phyloP scores from a whole-genome alignment of 148 eudicot genomes.

The Hydrangea macrophylla region DNA sequence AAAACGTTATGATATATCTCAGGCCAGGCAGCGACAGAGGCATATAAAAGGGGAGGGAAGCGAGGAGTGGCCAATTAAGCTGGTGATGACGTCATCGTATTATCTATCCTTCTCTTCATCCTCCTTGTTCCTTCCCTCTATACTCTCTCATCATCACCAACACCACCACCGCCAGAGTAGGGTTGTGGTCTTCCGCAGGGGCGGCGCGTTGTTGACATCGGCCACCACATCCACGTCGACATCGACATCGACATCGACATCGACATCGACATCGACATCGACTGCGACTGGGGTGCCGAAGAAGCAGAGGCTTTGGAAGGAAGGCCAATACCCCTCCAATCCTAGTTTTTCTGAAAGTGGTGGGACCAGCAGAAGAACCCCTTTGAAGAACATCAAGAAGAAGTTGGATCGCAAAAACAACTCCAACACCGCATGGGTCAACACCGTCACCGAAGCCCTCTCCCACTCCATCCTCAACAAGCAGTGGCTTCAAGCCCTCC shows the following conservation, averaged over 20 bases:
- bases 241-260: too few species aligned
- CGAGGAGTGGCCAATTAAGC: too few species aligned
- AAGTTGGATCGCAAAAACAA: slow-evolving; percentile 56
- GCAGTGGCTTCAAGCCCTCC: slow-evolving; percentile 79
- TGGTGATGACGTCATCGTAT: slow-evolving; percentile 22
- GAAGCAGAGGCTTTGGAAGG: slow-evolving; percentile 71
- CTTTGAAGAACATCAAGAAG: slow-evolving; percentile 73
- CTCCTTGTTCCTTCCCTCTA: slow-evolving; percentile 35
- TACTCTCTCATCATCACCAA: slow-evolving; percentile 19
- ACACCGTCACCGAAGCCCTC: slow-evolving; percentile 79
- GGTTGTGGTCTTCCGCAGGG: slow-evolving; percentile 12
- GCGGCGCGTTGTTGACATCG: slow-evolving; percentile 19
- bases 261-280: too few species aligned
- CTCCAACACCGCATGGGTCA: slow-evolving; percentile 76
- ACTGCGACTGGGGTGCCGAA: slow-evolving; percentile 29
- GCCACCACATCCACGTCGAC: slow-evolving; percentile 18
- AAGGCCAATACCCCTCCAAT: slow-evolving; percentile 70
- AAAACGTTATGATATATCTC: too few species aligned
- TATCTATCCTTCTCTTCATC: slow-evolving; percentile 52
- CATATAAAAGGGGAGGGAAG: too few species aligned
- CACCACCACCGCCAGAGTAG: background rate
- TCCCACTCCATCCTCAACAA: slow-evolving; percentile 67
- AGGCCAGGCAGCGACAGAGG: too few species aligned
- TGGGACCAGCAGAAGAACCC: too few species aligned
- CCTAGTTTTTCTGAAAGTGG: too few species aligned